Percentiles rank a stretch among this genome's conserved stretches.
Conservation (phyloP, 1,284 basidiomycete genomes). For the Coniophora puteana region DNA sequence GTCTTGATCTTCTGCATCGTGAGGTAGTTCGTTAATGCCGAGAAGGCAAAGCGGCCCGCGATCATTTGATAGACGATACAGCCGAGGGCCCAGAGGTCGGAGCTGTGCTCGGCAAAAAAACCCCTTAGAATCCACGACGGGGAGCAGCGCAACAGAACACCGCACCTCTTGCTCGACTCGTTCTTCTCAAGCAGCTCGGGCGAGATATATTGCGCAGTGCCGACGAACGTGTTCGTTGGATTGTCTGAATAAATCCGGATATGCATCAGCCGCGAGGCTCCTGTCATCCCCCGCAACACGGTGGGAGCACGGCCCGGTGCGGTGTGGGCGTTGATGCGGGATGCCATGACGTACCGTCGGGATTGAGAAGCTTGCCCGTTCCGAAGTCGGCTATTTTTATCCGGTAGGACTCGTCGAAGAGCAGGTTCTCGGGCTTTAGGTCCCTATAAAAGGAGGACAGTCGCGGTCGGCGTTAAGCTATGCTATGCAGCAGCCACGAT, state of each 20-base stretch:
- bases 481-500: conserved; percentile 1
- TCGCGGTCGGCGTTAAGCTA: conserved; percentile 3
- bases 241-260: conserved; percentile 40
- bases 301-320: not conserved
- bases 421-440: conserved; percentile 90
- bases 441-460: conserved; percentile 44
- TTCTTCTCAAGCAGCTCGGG: conserved; percentile 86
- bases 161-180: conserved; percentile 67
- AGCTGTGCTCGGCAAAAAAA: conserved; percentile 42
- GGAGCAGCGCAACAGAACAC: not conserved
- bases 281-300: conserved; percentile 6
- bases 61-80: conserved; percentile 98
- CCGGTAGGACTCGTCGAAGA: conserved; percentile 81
- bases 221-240: conserved; percentile 84
- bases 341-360: conserved; percentile 48
- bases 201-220: conserved; percentile 94
- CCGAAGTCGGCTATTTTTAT: conserved; percentile 98
- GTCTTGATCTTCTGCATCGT: conserved; percentile 79
- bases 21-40: conserved; percentile 81
- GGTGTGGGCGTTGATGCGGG: not conserved
- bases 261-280: conserved; percentile 10
- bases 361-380: conserved; percentile 83
- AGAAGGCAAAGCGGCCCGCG: conserved; percentile 89
- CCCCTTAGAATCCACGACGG: not conserved
- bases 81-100: conserved; percentile 97